These are phyloP conservation scores for Pisolithus sp. DNA, from an alignment of 768 basidiomycete species.

Conservation along the genomic window DNA sequence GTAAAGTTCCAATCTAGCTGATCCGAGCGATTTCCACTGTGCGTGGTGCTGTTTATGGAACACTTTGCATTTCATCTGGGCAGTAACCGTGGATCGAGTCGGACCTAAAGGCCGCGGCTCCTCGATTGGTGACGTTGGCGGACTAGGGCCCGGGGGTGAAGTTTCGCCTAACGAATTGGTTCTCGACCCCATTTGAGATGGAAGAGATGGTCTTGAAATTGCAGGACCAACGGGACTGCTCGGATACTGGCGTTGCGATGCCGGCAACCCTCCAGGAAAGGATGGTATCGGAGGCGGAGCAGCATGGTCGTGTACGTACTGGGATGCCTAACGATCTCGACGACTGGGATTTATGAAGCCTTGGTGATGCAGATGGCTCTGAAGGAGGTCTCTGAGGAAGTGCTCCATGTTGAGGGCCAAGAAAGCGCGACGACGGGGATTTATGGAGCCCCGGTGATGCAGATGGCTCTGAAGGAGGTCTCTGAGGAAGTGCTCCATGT, in stretches of 20 bases:
- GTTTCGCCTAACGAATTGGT: constrained; percentile 45
- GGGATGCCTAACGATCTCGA: constrained; percentile 52
- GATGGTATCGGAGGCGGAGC: constrained; percentile 34
- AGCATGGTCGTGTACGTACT: constrained; percentile 37
- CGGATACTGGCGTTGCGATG: constrained; percentile 20
- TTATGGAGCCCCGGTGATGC: constrained; percentile 35
- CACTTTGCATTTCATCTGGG: constrained; percentile 96
- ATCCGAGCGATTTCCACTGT: constrained; percentile 96
- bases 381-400: constrained; percentile 40
- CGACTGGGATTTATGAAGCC: constrained; percentile 49
- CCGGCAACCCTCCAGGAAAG: constrained; percentile 28
- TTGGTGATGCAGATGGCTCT: constrained; percentile 33
- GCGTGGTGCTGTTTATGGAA: constrained; percentile 93
- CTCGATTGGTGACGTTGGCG: constrained; percentile 74
- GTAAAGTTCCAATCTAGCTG: constrained; percentile 84
- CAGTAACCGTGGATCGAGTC: constrained; percentile 69
- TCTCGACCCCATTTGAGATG: constrained; percentile 53
- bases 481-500: constrained; percentile 22
- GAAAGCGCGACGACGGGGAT: constrained; percentile 28
- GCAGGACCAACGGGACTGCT: constrained; percentile 16
- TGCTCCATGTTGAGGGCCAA: constrained; percentile 9
- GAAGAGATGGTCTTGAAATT: constrained; percentile 44
- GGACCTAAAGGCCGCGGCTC: constrained; percentile 56
- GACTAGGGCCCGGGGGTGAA: constrained; percentile 66
- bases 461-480: constrained; percentile 45